Evolutionary conservation across 495 filamentous ascomycete species (phyloP), one percentile per base, ranked within the genome.

Genomic region (Staphylotrichum longicolle): DNA sequence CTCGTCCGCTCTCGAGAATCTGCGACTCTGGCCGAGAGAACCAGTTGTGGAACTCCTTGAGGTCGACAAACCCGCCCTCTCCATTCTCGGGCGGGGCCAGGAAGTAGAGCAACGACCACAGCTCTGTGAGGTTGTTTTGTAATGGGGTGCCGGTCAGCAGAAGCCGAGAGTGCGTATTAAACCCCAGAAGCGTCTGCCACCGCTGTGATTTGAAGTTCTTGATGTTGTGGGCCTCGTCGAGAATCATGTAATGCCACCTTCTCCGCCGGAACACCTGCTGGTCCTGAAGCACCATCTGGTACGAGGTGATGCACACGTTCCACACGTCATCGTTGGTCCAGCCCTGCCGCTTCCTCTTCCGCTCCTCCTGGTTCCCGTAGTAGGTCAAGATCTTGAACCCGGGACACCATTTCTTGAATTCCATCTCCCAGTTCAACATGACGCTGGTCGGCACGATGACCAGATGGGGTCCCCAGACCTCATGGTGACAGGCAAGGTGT

Each of bases 341-440:
- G 27, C 93, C 93, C 66, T 87, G 85, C 46, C 95, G 87, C 75
- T 96, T 96, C 66, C 85, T 81, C 71, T 89, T 91, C 20, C 95
- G 88, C 77, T 98, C 93, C 62, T 98, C 94, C 67, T 89, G 86
- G 45, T 85, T 89, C 12, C 95, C 95, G 70, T 98, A 98, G 77
- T 99, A 99, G 3, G 92, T 93, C 63, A 98, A 85, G 61, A 98
- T 93, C 70, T 96, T 98, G 82, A 99, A 99, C 3, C 95, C 95
- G 11, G 95, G 95, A 53, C 91, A 92, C 87, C 92, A 99, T 74
- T 98, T 98, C 70, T 98, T 98, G 81, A 99, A 99, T 74, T 99
- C 95, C 88, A 96, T 97, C 72, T 98, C 95, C 95, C 95, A 99
- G 71, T 99, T 99, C 55, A 99, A 85, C 81, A 99, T 96, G 35